Evolutionary conservation across 306 rosid species (phyloP).

Genomic region (Mimosa pudica): DNA sequence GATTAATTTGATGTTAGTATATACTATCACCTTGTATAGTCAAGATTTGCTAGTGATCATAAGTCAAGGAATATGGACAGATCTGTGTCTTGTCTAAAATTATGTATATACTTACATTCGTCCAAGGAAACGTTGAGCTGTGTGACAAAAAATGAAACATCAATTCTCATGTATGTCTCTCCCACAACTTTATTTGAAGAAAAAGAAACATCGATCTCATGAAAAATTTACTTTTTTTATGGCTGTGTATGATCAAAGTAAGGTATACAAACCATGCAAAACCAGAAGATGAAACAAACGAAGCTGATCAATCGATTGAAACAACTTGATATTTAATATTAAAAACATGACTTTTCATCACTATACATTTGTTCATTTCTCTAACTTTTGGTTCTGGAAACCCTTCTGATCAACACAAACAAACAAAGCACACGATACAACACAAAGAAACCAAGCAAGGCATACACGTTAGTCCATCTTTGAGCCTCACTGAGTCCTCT

Average conservation of each 20-base stretch:
- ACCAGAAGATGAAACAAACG: conserved; percentile 13
- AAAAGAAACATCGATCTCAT: conserved; percentile 31
- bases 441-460: conserved; percentile 73
- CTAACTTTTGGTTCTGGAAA: conserved; percentile 71
- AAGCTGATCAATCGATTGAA: not conserved
- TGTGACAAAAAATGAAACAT: conserved; percentile 7
- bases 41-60: not conserved
- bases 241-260: conserved; percentile 21
- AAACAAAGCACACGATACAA: conserved; percentile 82
- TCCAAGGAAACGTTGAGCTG: not conserved
- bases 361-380: not conserved
- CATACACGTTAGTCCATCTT: conserved; percentile 77
- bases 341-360: not conserved
- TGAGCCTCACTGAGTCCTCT: conserved; percentile 66
- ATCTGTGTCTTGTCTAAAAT: not conserved
- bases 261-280: conserved; percentile 21
- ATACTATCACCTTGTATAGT: not conserved
- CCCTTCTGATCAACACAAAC: conserved; percentile 77
- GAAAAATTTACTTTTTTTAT: conserved; percentile 30
- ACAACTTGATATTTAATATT: not conserved
- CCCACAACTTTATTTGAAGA: conserved; percentile 14
- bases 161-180: conserved; percentile 25
- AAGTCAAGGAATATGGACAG: not conserved
- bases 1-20: not conserved
- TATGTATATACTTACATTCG: not conserved